Base-by-base conservation (phyloP, 2,329 filamentous ascomycete species). In the Lasiodiplodia theobromae region DNA sequence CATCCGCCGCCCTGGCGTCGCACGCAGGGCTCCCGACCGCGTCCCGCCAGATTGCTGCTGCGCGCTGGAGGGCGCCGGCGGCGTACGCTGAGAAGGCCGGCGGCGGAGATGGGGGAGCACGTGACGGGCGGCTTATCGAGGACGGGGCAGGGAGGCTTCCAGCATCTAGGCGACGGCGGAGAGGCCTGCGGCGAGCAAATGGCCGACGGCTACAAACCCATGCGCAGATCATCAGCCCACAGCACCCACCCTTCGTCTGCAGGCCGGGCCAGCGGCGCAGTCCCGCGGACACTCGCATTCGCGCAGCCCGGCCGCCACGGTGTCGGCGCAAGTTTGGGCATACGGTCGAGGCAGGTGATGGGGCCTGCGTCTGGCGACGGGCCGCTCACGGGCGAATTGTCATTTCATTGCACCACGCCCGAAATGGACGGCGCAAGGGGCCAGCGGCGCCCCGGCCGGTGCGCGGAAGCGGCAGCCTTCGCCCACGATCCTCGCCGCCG, bases 391-490 rank as follows among this genome's bases (percentile, higher is more conserved):
- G 47, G 38, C 34, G 58, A 64, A 52, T 52, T 64, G 34, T 21
- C 44, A 51, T 64, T 64, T 64, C 60, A 38, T 63, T 63, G 58
- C 57, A 60, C 57, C 38, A 60, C 21, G n/a, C 57, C 57, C 57
- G 25, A 38, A n/a, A 21, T 28, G 38, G 34, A 23, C 23, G 16
- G 57, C 40, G 40, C 37, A 21, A 25, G 58, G 40, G 40, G 37
- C 38, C 14, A 38, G 16, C 28, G 58, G 40, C 18, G 44, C 18
- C 44, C 58, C 44, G 25, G 34, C 25, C 44, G 44, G n/a, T 16
- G 54, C 34, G 54, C 54, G 54, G 34, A 40, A 38, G 54, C 54
- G 54, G 54, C 31, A 40, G 34, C 44, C 44, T 7, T 47, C 53
- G 53, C 53, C 53, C 53, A 40, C 54, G 54, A 58, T 58, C 34